Evolutionary conservation across 1,139 yeast genomes (phyloP).

Genomic region (Sugiyamaella castrensis): DNA sequence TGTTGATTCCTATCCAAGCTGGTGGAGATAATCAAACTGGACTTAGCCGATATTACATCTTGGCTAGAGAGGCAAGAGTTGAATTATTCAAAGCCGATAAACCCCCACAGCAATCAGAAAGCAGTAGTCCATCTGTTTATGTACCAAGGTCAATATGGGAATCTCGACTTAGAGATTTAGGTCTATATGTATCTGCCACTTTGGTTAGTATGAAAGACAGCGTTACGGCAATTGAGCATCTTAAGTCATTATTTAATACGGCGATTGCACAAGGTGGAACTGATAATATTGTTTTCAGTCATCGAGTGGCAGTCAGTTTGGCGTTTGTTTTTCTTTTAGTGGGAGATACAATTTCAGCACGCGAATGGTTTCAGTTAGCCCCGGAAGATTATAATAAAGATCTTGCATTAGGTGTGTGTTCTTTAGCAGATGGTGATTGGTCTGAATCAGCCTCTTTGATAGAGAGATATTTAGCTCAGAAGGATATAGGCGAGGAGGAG

Average conservation of each 20-base stretch:
- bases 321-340: conserved; percentile 30
- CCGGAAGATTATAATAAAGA: conserved; percentile 14
- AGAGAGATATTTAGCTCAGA: conserved; percentile 1
- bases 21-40: conserved; percentile 29
- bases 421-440: conserved; percentile 34
- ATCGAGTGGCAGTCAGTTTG: conserved; percentile 23
- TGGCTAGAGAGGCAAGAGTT: conserved; percentile 34
- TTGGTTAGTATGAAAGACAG: conserved; percentile 36
- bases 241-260: conserved; percentile 27
- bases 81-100: conserved; percentile 17
- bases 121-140: conserved; percentile 1
- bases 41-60: conserved; percentile 27
- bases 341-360: conserved; percentile 33
- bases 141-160: conserved; percentile 25
- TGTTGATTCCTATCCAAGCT: conserved; percentile 28
- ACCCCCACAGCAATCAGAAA: not conserved
- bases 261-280: conserved; percentile 9
- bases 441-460: conserved; percentile 14
- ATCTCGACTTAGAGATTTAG: conserved; percentile 31
- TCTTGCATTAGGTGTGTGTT: conserved; percentile 27
- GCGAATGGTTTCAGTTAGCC: conserved; percentile 31
- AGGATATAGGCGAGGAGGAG: not conserved
- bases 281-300: conserved; percentile 17
- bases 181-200: conserved; percentile 35
- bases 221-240: conserved; percentile 34